Percentiles rank a stretch among this genome's conserved stretches.
Conservation (phyloP, 2,329 filamentous ascomycete species). For the Ceratocystis variospora region DNA sequence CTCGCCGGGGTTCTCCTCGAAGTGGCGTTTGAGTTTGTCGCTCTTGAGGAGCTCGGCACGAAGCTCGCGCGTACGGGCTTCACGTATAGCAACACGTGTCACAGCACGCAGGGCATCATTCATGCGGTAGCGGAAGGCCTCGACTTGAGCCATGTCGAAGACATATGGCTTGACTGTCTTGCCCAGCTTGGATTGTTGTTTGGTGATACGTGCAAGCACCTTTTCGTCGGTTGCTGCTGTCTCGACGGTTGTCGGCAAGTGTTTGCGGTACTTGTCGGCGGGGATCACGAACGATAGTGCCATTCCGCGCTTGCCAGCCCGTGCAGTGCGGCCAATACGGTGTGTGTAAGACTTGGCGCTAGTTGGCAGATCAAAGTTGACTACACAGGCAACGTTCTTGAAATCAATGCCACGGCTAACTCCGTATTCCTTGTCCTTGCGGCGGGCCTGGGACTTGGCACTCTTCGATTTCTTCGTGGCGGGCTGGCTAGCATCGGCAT, state of each 20-base stretch:
- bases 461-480: constrained; percentile 20
- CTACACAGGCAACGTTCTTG: constrained; percentile 80
- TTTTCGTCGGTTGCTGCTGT: constrained; percentile 73
- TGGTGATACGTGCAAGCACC: constrained; percentile 64
- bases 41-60: constrained; percentile 82
- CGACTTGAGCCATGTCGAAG: constrained; percentile 88
- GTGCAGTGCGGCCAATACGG: constrained; percentile 82
- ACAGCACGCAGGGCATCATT: constrained; percentile 82
- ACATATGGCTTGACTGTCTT: constrained; percentile 79
- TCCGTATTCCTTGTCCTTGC: constrained; percentile 73
- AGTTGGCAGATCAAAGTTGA: constrained; percentile 91
- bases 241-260: constrained; percentile 68
- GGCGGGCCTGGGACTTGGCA: constrained; percentile 36
- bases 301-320: constrained; percentile 84
- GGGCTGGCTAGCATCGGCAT: constrained; percentile 25
- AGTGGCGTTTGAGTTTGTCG: constrained; percentile 88
- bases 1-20: constrained; percentile 91
- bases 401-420: constrained; percentile 97
- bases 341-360: constrained; percentile 92
- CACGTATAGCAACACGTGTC: constrained; percentile 76
- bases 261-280: constrained; percentile 67
- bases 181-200: constrained; percentile 63
- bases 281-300: constrained; percentile 92
- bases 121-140: constrained; percentile 89
- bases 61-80: constrained; percentile 77